phyloP scores from a whole-genome alignment of 805 yeast genomes.

The Candida ascalaphidarum region DNA sequence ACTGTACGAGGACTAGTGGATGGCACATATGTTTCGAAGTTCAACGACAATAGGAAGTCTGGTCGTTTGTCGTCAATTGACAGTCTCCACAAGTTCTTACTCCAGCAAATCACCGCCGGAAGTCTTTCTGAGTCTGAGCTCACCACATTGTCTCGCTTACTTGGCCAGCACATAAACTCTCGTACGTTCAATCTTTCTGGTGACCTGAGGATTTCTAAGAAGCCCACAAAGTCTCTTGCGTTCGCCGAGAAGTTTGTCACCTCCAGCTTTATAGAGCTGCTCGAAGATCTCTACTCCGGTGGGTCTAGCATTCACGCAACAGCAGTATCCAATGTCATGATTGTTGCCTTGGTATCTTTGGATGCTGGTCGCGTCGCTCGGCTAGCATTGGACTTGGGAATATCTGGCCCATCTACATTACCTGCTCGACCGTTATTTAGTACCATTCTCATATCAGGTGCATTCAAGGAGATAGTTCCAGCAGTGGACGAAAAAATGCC shows the following conservation, averaged over 20 bases:
- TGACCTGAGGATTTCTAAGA: constrained; percentile 14
- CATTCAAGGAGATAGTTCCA: constrained; percentile 39
- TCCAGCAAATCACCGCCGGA: constrained; percentile 36
- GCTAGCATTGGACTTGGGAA: constrained; percentile 34
- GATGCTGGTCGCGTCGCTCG: constrained; percentile 34
- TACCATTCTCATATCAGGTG: constrained; percentile 41
- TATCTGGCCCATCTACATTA: constrained; percentile 35
- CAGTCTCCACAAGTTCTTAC: constrained; percentile 45
- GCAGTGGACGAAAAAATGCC: constrained; percentile 44
- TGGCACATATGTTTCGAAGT: constrained; percentile 42
- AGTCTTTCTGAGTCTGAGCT: constrained; percentile 40
- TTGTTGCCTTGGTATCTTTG: constrained; percentile 44
- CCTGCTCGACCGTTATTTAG: constrained; percentile 46
- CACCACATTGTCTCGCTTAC: constrained; percentile 33
- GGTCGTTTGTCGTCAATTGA: constrained; percentile 38
- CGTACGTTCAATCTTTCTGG: constrained; percentile 7
- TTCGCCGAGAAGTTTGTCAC: constrained; percentile 52
- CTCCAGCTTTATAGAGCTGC: constrained; percentile 45
- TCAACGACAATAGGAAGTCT: constrained; percentile 40
- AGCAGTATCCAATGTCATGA: constrained; percentile 38
- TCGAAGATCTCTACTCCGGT: constrained; percentile 50
- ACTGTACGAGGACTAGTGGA: constrained; percentile 45
- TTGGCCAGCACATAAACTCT: constrained; percentile 32
- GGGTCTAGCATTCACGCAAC: constrained; percentile 47
- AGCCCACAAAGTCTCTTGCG: constrained; percentile 11